A percentile compares a stretch with the other conserved stretches of the same genome.
phyloP scores from a whole-genome alignment of 2,329 filamentous ascomycete genomes.

The Diaporthe vexans region DNA sequence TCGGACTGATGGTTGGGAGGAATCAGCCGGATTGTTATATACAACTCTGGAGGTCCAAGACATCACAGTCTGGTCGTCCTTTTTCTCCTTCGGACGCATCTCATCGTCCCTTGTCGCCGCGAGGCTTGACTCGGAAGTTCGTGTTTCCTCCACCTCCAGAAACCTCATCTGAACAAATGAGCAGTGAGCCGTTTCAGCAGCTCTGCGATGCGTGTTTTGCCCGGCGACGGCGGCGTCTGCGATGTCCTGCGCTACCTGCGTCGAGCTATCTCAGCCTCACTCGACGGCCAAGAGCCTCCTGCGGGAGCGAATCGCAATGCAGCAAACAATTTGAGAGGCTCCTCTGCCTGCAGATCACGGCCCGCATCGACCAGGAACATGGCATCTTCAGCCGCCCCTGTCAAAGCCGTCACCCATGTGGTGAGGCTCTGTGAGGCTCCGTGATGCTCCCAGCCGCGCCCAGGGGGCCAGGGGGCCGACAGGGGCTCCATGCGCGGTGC shows the following conservation, averaged over 20 bases:
- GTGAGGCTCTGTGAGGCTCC: slow-evolving; percentile 1
- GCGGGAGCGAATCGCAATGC: slow-evolving; percentile 30
- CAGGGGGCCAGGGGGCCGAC: not conserved
- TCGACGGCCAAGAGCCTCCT: slow-evolving; percentile 17
- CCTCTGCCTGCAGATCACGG: slow-evolving; percentile 29
- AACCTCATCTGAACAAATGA: slow-evolving; percentile 30
- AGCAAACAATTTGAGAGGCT: slow-evolving; percentile 15
- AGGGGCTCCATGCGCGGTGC: slow-evolving; percentile 19
- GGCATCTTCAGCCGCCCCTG: not conserved
- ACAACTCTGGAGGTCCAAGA: slow-evolving; percentile 22
- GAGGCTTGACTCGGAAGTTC: slow-evolving; percentile 33
- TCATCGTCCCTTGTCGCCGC: not conserved
- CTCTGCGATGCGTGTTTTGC: slow-evolving; percentile 16
- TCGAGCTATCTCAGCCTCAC: slow-evolving; percentile 24
- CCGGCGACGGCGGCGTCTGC: slow-evolving; percentile 30
- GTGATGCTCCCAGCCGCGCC: not conserved
- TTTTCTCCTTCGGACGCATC: slow-evolving; percentile 30
- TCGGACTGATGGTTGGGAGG: slow-evolving; percentile 28
- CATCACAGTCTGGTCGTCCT: slow-evolving; percentile 27
- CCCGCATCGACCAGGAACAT: slow-evolving; percentile 24
- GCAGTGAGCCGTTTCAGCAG: slow-evolving; percentile 25
- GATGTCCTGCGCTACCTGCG: slow-evolving; percentile 23
- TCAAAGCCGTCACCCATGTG: slow-evolving; percentile 1
- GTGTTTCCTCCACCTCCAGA: slow-evolving; percentile 31
- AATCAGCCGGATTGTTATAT: slow-evolving; percentile 24